Percentiles rank a stretch among this genome's conserved stretches.
phyloP scores from a whole-genome alignment of 345 rosid genomes.

The Arabidopsis suecica region DNA sequence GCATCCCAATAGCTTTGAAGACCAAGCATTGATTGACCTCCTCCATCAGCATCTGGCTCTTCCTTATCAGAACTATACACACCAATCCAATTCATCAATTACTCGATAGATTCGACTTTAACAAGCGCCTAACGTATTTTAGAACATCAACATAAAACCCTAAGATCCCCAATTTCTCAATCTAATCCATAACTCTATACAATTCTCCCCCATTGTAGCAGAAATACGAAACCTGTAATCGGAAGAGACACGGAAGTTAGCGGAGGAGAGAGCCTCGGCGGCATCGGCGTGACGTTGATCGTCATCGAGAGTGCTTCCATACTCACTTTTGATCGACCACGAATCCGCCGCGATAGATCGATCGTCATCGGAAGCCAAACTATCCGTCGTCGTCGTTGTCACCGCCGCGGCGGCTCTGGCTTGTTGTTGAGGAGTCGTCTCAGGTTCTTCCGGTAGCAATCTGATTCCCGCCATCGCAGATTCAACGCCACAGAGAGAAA shows the following conservation, averaged over 20 bases:
- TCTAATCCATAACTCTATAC: background rate
- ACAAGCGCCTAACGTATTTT: background rate
- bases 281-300: slow-evolving; percentile 99
- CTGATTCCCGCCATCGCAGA: slow-evolving; percentile 67
- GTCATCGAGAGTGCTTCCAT: slow-evolving; percentile 97
- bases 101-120: slow-evolving; percentile 1
- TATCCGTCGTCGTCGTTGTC: slow-evolving; percentile 49
- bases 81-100: slow-evolving; percentile 27
- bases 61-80: slow-evolving; percentile 87
- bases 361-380: slow-evolving; percentile 95
- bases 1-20: slow-evolving; percentile 95
- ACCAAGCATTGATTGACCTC: slow-evolving; percentile 80
- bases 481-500: slow-evolving; percentile 34
- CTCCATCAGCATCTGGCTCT: slow-evolving; percentile 82
- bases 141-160: slow-evolving; percentile 17
- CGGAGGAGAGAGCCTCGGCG: slow-evolving; percentile 82
- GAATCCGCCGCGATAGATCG: slow-evolving; percentile 97
- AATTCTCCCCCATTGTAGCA: background rate
- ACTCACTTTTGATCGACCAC: slow-evolving; percentile 98
- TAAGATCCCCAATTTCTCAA: slow-evolving; percentile 27
- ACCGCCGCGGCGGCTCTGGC: slow-evolving; percentile 38
- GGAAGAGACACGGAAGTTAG: slow-evolving; percentile 72
- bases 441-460: slow-evolving; percentile 66
- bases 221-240: slow-evolving; percentile 63
- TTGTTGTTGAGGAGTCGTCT: slow-evolving; percentile 52